These are phyloP conservation scores for Tulasnella sp. DNA, from an alignment of 768 basidiomycete species.

Conservation along the genomic window DNA sequence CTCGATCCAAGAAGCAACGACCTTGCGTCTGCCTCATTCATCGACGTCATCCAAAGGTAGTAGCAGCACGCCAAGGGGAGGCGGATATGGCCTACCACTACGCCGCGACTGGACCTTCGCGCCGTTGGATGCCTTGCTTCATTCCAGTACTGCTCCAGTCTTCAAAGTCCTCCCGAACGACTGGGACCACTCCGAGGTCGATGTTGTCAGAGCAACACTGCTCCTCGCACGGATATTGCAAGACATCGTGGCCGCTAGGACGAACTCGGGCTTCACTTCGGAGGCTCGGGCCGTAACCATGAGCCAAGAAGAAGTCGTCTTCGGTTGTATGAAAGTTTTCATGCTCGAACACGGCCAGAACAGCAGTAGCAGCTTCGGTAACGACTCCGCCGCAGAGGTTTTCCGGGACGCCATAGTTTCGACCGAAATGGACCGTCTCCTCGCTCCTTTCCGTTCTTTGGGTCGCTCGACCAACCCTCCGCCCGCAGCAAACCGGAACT, in stretches of 20 bases:
- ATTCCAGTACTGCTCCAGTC: slow-evolving; percentile 63
- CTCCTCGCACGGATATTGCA: slow-evolving; percentile 48
- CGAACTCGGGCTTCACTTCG: slow-evolving; percentile 35
- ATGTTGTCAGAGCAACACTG: slow-evolving; percentile 63
- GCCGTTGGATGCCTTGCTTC: slow-evolving; percentile 70
- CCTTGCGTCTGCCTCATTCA: slow-evolving; percentile 23
- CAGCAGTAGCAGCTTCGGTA: slow-evolving; percentile 33
- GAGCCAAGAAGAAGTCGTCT: slow-evolving; percentile 51
- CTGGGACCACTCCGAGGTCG: slow-evolving; percentile 76
- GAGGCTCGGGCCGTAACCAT: slow-evolving; percentile 34
- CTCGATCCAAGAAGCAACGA: slow-evolving; percentile 39
- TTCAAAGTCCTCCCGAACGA: slow-evolving; percentile 57
- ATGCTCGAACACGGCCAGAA: slow-evolving; percentile 89
- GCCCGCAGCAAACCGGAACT: slow-evolving; percentile 22
- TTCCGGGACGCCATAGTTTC: slow-evolving; percentile 68
- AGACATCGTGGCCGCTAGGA: slow-evolving; percentile 34
- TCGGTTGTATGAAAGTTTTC: slow-evolving; percentile 86
- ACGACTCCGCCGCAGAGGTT: slow-evolving; percentile 46
- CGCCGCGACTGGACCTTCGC: slow-evolving; percentile 57
- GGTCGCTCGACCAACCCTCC: slow-evolving; percentile 27
- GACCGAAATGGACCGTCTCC: slow-evolving; percentile 49
- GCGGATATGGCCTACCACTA: slow-evolving; percentile 29
- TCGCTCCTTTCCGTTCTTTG: slow-evolving; percentile 42
- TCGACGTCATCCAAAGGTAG: slow-evolving; percentile 38
- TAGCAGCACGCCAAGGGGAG: slow-evolving; percentile 39